Percentiles rank a stretch among this genome's conserved stretches.
phyloP scores from a whole-genome alignment of 306 rosid genomes.

The Nissolia schottii region DNA sequence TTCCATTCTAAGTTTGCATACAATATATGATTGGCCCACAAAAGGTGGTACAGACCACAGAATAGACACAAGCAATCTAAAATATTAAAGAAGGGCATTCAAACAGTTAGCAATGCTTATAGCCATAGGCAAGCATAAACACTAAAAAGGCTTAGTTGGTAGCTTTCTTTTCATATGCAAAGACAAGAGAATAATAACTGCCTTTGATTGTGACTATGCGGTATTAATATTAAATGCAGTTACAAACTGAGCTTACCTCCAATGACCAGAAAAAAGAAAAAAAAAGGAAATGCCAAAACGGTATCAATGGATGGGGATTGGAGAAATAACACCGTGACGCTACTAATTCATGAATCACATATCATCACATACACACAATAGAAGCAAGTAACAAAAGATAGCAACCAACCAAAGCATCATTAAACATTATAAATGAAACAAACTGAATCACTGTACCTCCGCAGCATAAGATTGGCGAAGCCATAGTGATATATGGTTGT shows the following conservation, averaged over 20 bases:
- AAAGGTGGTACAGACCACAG: not conserved
- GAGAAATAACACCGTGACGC: not conserved
- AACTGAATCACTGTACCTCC: slow-evolving; percentile 53
- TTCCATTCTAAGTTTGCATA: not conserved
- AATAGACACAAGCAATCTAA: not conserved
- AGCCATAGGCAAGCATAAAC: not conserved
- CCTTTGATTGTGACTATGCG: not conserved
- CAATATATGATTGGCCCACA: no score
- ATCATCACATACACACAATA: not conserved
- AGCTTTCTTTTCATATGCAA: not conserved
- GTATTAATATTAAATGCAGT: not conserved
- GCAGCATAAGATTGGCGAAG: slow-evolving; percentile 93
- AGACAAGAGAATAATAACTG: not conserved
- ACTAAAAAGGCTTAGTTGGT: not conserved
- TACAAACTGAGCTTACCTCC: not conserved
- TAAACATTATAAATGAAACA: not conserved
- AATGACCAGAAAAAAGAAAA: not conserved
- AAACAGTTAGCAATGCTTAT: not conserved
- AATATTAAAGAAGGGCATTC: not conserved
- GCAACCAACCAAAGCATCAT: not conserved
- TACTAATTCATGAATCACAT: not conserved
- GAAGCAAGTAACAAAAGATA: not conserved
- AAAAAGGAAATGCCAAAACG: not conserved
- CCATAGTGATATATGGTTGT: slow-evolving; percentile 91
- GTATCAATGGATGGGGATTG: not conserved